phyloP scores from a whole-genome alignment of 345 rosid species.

The Linum trigynum region DNA sequence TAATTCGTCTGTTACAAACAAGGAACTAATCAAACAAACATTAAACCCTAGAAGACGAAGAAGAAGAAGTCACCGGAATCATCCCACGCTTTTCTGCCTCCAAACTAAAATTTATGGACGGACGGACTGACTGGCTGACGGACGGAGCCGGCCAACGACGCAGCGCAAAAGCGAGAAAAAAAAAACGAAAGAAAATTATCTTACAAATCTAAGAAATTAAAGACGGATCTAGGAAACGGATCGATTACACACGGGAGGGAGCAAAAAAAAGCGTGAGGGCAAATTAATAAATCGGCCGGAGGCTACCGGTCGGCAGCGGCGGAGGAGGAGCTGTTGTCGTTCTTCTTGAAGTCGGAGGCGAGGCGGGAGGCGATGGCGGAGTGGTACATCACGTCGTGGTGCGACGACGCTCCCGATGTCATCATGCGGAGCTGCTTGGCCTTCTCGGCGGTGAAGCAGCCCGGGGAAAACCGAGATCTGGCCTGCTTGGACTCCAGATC shows the following conservation, averaged over 20 bases:
- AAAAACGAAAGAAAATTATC: too few species aligned
- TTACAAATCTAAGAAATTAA: neutral
- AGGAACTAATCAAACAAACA: too few species aligned
- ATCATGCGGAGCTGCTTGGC: conserved; percentile 50
- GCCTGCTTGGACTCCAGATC: conserved; percentile 11
- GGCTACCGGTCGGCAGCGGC: conserved; percentile 18
- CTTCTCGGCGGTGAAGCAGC: conserved; percentile 51
- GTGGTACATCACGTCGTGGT: conserved; percentile 71
- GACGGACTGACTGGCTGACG: neutral
- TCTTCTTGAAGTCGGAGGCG: conserved; percentile 36
- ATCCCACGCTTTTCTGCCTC: neutral
- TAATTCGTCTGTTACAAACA: too few species aligned
- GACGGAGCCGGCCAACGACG: neutral
- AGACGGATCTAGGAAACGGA: neutral
- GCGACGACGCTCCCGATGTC: conserved; percentile 32
- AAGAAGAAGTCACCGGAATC: neutral
- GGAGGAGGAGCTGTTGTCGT: too few species aligned
- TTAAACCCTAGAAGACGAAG: neutral
- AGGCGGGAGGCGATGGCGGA: conserved; percentile 58
- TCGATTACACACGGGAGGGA: neutral
- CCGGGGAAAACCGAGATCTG: conserved; percentile 29
- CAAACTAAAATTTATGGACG: neutral
- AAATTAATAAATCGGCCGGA: neutral
- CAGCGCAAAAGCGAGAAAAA: neutral
- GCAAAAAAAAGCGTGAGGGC: neutral